Percentiles rank a stretch among this genome's conserved stretches.
phyloP scores from a whole-genome alignment of 2,329 filamentous ascomycete genomes.

The Ceratocystiopsis sp. region DNA sequence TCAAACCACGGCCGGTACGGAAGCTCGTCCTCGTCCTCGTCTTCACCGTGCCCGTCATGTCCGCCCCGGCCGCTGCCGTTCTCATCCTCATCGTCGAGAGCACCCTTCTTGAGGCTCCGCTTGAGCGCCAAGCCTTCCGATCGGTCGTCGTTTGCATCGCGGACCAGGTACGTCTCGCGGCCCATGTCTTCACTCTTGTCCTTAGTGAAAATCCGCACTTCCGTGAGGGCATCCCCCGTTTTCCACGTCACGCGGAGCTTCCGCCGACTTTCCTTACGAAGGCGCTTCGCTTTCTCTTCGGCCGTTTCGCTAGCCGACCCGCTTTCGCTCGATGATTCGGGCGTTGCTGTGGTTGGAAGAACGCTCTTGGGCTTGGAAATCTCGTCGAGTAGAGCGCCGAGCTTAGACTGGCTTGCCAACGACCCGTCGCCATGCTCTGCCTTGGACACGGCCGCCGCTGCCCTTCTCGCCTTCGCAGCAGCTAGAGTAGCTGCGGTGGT shows the following conservation, averaged over 20 bases:
- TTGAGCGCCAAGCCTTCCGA: constrained; percentile 56
- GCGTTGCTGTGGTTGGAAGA: constrained; percentile 20
- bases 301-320: constrained; percentile 38
- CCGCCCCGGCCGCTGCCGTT: constrained; percentile 17
- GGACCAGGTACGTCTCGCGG: constrained; percentile 48
- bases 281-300: constrained; percentile 47
- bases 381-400: constrained; percentile 36
- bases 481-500: background rate
- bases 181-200: constrained; percentile 58
- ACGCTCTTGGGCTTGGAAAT: constrained; percentile 34
- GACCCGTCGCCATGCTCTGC: constrained; percentile 1
- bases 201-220: constrained; percentile 54
- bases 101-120: constrained; percentile 26
- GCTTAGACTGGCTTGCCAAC: constrained; percentile 20
- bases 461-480: constrained; percentile 12
- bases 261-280: constrained; percentile 55
- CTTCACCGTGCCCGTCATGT: constrained; percentile 7
- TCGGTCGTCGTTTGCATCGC: constrained; percentile 55
- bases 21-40: constrained; percentile 37
- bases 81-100: constrained; percentile 36
- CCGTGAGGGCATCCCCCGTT: constrained; percentile 45
- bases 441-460: constrained; percentile 11
- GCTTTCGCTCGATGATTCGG: constrained; percentile 25
- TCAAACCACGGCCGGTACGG: constrained; percentile 35
- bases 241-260: constrained; percentile 57